Conservation (phyloP, 2,329 filamentous ascomycete genomes). For the Diaporthe batatas region DNA sequence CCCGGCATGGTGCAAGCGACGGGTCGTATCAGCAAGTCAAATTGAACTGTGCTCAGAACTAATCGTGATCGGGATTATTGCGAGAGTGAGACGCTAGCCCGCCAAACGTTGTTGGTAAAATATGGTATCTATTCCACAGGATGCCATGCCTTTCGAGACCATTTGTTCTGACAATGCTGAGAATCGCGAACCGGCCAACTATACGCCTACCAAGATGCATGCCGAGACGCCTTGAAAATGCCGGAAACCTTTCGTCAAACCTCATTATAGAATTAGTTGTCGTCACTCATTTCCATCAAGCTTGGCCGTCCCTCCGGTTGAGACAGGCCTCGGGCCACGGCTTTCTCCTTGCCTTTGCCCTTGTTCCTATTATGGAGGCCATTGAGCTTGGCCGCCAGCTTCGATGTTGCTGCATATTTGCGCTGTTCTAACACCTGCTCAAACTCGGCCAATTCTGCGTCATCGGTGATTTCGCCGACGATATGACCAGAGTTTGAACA, state of each 20-base stretch:
- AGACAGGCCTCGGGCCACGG: slow-evolving; percentile 52
- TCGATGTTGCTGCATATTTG: slow-evolving; percentile 59
- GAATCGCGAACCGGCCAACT: neutral
- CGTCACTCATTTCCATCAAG: slow-evolving; percentile 70
- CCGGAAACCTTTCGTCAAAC: slow-evolving; percentile 21
- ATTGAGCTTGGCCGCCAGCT: slow-evolving; percentile 49
- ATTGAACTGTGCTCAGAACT: neutral
- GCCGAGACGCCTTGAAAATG: slow-evolving; percentile 40
- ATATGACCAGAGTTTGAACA: slow-evolving; percentile 56
- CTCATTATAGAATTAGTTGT: slow-evolving; percentile 53
- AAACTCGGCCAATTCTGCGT: slow-evolving; percentile 57
- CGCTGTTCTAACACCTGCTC: slow-evolving; percentile 65
- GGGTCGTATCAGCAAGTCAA: slow-evolving; percentile 14
- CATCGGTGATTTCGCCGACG: slow-evolving; percentile 40
- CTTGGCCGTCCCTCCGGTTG: slow-evolving; percentile 56
- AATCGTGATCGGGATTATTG: neutral
- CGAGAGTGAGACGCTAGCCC: slow-evolving; percentile 14
- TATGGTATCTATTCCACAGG: slow-evolving; percentile 33
- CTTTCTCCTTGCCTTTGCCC: slow-evolving; percentile 62
- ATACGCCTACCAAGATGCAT: slow-evolving; percentile 37
- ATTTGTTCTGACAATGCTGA: slow-evolving; percentile 21
- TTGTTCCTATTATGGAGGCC: slow-evolving; percentile 47
- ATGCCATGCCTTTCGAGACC: slow-evolving; percentile 4
- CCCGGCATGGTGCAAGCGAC: slow-evolving; percentile 4
- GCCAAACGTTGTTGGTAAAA: slow-evolving; percentile 12